Evolutionary conservation across 2,329 filamentous ascomycete species (phyloP), one percentile per base, ranked within the genome.

Genomic region (Penicillium capsulatum): DNA sequence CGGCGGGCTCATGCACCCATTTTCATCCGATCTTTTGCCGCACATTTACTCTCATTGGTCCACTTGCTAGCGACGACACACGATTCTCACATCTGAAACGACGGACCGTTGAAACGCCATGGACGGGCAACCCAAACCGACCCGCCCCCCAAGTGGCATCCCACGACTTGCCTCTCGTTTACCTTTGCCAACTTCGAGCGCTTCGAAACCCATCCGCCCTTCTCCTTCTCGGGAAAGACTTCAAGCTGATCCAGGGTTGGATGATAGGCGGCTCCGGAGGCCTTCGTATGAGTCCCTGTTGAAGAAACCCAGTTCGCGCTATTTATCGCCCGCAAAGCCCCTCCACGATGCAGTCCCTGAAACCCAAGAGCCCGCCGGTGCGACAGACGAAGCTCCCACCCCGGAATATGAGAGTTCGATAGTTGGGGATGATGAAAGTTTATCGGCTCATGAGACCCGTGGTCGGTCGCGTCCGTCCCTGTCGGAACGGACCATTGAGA

Each of bases 401-500:
- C 48, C 35, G 28, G 48, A 48, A 4, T 38, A 45, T 15, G 22
- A 24, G 36, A 46, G 38, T 31, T 33, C 40, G 7, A 32, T 15
- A 11, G 31, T 15, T 5, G 42, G 36, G 4, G 42, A 42, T 17
- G 44, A 52, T 17, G 48, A 54, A 9, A 33, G 27, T 26, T 32
- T 7, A 22, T 22, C 36, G 8, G 19, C 36, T 7, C 41, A 46
- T 9, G 50, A 55, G 35, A 16, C 31, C 17, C 51, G 60, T 26
- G 59, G 54, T 24, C 55, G 55, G 34, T 42, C 49, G 13, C 56
- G 57, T 4, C 56, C 64, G 11, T 67, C 65, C 4, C 45, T 96
- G 3, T 81, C 84, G 0, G 90, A 96, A 54, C 75, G 91, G 42
- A 94, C 90, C 0, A 82, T 94, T 29, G 87, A 94, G 61, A 94